These are phyloP conservation scores for Acer campestre DNA, from an alignment of 345 rosid genomes.

Conservation along the genomic window DNA sequence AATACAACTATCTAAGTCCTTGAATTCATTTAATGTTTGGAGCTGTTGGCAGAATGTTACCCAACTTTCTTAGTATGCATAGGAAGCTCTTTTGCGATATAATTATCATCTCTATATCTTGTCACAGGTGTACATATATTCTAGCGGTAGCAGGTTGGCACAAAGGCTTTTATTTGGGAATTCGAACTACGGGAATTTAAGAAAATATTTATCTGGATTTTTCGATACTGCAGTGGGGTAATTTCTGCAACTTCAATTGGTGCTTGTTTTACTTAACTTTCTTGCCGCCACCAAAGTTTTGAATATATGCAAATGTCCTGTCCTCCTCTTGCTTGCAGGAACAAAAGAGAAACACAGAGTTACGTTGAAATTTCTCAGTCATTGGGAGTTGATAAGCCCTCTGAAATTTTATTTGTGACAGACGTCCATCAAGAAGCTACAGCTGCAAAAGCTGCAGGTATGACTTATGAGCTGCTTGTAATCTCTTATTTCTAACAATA, in stretches of 20 bases:
- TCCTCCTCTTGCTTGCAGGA: slow-evolving; percentile 47
- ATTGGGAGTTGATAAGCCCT: slow-evolving; percentile 82
- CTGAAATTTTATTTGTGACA: slow-evolving; percentile 76
- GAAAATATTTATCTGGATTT: slow-evolving; percentile 80
- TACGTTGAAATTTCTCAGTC: slow-evolving; percentile 74
- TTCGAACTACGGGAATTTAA: slow-evolving; percentile 77
- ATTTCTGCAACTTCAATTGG: slow-evolving; percentile 11
- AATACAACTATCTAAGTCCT: not conserved
- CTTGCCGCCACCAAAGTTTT: not conserved
- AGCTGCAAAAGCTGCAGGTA: slow-evolving; percentile 92
- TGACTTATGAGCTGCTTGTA: not conserved
- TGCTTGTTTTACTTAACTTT: not conserved
- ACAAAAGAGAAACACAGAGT: slow-evolving; percentile 74
- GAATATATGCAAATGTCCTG: not conserved
- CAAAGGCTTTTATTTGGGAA: slow-evolving; percentile 91
- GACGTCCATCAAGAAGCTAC: slow-evolving; percentile 88
- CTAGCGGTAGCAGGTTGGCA: slow-evolving; percentile 95
- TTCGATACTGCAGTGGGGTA: slow-evolving; percentile 90
- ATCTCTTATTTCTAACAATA: not conserved
- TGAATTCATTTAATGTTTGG: too few relatives aligned
- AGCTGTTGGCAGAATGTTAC: too few relatives aligned
- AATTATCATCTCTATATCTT: slow-evolving; percentile 1
- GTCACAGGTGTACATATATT: slow-evolving; percentile 86
- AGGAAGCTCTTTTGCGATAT: not conserved
- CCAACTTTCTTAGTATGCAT: not conserved